A percentile compares a stretch with the other conserved stretches of the same genome.
These are phyloP conservation scores for Lunularia cruciata DNA, from an alignment of 225 moss, liverwort and hornwort species.

Conservation along the genomic window DNA sequence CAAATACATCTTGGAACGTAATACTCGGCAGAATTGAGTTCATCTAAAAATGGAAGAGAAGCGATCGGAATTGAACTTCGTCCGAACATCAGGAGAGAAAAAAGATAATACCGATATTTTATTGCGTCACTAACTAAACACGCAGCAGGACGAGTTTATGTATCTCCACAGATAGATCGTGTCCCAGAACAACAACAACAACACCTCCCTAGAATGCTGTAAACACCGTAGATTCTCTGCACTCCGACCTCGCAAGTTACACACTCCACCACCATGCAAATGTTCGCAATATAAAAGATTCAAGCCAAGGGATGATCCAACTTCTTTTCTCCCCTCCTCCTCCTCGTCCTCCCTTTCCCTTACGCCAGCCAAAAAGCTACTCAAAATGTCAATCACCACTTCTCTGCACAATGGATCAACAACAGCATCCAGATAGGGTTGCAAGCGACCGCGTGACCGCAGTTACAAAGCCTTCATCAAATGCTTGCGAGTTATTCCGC, in stretches of 20 bases:
- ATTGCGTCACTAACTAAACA: constrained; percentile 11
- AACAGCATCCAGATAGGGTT: constrained; percentile 36
- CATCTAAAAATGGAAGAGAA: not conserved
- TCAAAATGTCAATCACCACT: no score
- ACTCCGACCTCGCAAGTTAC: constrained; percentile 22
- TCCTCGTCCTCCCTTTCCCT: not conserved
- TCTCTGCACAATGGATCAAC: constrained; percentile 15
- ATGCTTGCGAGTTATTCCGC: constrained; percentile 3
- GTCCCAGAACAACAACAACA: not conserved
- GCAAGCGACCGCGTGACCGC: constrained; percentile 23
- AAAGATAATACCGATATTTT: not conserved
- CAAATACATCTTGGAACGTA: not conserved
- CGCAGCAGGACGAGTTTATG: constrained; percentile 13
- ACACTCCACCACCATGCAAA: constrained; percentile 21
- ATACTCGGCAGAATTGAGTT: not conserved
- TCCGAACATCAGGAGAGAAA: not conserved
- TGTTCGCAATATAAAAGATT: constrained; percentile 8
- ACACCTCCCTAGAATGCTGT: constrained; percentile 25
- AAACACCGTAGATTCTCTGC: constrained; percentile 19
- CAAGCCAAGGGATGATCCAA: constrained; percentile 2
- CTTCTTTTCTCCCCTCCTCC: not conserved
- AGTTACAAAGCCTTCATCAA: not conserved
- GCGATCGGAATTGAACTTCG: constrained; percentile 14
- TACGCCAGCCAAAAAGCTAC: constrained; percentile 1
- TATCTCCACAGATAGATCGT: constrained; percentile 19